Conservation (phyloP, 2,329 filamentous ascomycete species). For the Aspergillus intermedius region DNA sequence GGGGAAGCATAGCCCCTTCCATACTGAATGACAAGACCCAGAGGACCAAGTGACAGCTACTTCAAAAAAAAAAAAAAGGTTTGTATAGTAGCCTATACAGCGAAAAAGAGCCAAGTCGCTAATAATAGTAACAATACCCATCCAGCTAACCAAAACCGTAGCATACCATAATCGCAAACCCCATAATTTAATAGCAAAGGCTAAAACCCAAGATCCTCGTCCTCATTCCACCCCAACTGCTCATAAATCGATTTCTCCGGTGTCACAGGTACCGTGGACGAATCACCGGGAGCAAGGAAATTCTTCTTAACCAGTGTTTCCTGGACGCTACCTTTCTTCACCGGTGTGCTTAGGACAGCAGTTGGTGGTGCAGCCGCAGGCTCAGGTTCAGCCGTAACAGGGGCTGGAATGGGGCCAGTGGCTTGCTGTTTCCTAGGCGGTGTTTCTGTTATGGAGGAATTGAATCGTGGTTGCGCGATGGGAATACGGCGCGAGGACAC, state of each 20-base stretch:
- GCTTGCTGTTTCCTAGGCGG: conserved; percentile 20
- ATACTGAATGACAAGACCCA: too few relatives aligned
- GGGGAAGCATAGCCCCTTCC: too few relatives aligned
- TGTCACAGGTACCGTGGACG: conserved; percentile 20
- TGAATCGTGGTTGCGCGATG: conserved; percentile 3
- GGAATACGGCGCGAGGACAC: conserved; percentile 18
- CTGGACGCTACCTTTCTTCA: conserved; percentile 6
- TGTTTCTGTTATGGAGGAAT: conserved; percentile 22
- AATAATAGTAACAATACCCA: too few relatives aligned
- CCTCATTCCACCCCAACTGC: conserved; percentile 40
- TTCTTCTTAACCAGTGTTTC: conserved; percentile 29
- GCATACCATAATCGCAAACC: too few relatives aligned
- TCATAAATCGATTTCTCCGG: conserved; percentile 38
- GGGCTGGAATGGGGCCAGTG: neutral
- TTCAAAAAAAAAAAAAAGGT: too few relatives aligned
- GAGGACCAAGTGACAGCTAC: too few relatives aligned
- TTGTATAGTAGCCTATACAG: too few relatives aligned
- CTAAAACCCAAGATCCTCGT: conserved; percentile 27
- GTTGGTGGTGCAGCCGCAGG: neutral
- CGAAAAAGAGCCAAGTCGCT: too few relatives aligned
- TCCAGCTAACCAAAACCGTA: too few relatives aligned
- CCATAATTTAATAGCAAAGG: too few relatives aligned
- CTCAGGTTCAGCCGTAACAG: too few relatives aligned
- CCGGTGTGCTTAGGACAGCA: neutral
- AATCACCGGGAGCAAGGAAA: conserved; percentile 3